A percentile compares a stretch with the other conserved stretches of the same genome.
Conservation (phyloP, 441 rosid genomes). For the Pelargonium australe region DNA sequence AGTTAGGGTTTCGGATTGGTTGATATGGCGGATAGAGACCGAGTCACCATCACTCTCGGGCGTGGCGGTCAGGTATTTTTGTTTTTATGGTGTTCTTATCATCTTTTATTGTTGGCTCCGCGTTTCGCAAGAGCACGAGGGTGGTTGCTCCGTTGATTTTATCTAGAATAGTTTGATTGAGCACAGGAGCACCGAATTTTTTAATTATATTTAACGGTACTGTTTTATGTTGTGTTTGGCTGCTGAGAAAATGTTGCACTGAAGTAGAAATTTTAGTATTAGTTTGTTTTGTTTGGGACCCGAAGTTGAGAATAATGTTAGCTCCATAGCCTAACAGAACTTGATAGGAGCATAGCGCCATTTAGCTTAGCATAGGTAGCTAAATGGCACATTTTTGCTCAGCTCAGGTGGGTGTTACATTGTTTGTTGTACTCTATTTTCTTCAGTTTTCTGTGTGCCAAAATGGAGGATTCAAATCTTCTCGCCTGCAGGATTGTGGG, state of each 20-base stretch:
- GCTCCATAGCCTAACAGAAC: not conserved
- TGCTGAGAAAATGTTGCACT: constrained; percentile 15
- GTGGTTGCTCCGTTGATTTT: not conserved
- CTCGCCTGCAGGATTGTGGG: not conserved
- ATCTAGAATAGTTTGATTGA: constrained; percentile 5
- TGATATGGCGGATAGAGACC: constrained; percentile 58
- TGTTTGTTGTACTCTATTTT: not conserved
- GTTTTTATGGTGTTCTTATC: not conserved
- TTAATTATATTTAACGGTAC: too few relatives aligned
- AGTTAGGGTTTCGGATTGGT: constrained; percentile 33
- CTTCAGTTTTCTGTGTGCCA: not conserved
- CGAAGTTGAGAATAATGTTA: not conserved
- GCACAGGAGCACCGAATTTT: not conserved
- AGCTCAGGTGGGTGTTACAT: not conserved
- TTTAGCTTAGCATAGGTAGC: not conserved
- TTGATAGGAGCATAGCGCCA: not conserved
- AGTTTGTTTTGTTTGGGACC: not conserved
- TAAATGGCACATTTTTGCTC: not conserved
- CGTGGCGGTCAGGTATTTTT: constrained; percentile 63
- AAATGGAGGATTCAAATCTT: not conserved
- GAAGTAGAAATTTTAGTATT: not conserved
- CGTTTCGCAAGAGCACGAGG: not conserved
- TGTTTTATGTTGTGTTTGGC: constrained; percentile 14
- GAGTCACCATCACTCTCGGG: constrained; percentile 79
- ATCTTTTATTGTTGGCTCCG: constrained; percentile 11